Conservation (phyloP, 345 rosid species). For the Anacardium occidentale region DNA sequence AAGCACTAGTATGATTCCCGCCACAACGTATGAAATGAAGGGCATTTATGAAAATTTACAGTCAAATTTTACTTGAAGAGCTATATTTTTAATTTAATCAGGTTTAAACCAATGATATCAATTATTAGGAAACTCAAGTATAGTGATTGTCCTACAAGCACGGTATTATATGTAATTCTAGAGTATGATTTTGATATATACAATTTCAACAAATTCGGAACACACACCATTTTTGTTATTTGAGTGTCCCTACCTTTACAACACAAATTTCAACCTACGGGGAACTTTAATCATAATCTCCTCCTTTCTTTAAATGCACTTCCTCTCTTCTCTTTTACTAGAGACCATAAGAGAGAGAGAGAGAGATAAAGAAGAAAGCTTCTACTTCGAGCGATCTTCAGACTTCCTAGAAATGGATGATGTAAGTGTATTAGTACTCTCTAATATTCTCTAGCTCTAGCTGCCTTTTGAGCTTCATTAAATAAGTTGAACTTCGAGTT, state of each 20-base stretch:
- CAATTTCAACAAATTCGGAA: too few relatives aligned
- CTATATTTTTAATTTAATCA: too few relatives aligned
- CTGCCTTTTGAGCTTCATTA: too few relatives aligned
- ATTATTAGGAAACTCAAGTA: too few relatives aligned
- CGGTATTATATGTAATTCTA: too few relatives aligned
- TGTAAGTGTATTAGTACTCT: constrained; percentile 27
- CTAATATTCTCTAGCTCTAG: background rate
- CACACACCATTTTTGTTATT: too few relatives aligned
- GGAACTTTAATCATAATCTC: constrained; percentile 23
- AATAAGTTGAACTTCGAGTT: too few relatives aligned
- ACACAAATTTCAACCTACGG: too few relatives aligned
- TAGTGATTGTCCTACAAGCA: too few relatives aligned
- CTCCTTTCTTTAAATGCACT: constrained; percentile 15
- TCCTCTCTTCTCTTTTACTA: constrained; percentile 1
- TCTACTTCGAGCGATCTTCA: background rate
- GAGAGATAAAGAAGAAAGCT: constrained; percentile 4
- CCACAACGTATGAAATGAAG: background rate
- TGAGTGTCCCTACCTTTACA: too few relatives aligned
- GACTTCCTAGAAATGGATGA: constrained; percentile 44
- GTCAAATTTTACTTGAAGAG: background rate
- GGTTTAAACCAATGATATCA: too few relatives aligned
- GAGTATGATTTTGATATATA: too few relatives aligned
- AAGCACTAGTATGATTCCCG: background rate
- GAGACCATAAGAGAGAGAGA: background rate
- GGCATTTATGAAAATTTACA: constrained; percentile 8